Evolutionary conservation across 495 filamentous ascomycete species (phyloP).

Genomic region (Hypoxylon rickii): DNA sequence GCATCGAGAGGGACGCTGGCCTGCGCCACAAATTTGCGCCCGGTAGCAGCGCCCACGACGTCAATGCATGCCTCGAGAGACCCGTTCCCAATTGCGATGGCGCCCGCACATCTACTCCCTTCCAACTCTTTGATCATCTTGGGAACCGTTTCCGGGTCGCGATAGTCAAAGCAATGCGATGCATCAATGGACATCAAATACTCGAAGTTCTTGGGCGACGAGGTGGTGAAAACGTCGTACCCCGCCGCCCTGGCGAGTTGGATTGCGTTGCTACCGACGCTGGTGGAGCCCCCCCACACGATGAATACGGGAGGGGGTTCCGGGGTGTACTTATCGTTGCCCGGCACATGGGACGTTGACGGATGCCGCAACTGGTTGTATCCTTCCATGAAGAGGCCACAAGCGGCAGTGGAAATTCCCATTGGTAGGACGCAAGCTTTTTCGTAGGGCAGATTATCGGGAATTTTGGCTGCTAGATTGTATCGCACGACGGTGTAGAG

Average conservation of each 20-base stretch:
- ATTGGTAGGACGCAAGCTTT: constrained; percentile 52
- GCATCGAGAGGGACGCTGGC: background rate
- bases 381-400: constrained; percentile 43
- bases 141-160: constrained; percentile 31
- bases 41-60: constrained; percentile 32
- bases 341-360: constrained; percentile 34
- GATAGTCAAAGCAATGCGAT: constrained; percentile 60
- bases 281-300: constrained; percentile 41
- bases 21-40: constrained; percentile 11
- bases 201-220: constrained; percentile 56
- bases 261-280: constrained; percentile 63
- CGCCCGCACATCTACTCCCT: constrained; percentile 13
- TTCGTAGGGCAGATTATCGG: constrained; percentile 45
- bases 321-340: too few species aligned
- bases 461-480: constrained; percentile 42
- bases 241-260: constrained; percentile 63
- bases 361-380: constrained; percentile 46
- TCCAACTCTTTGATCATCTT: constrained; percentile 37
- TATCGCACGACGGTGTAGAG: constrained; percentile 30
- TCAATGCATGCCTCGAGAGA: constrained; percentile 12
- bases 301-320: background rate
- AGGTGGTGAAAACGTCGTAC: constrained; percentile 60
- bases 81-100: constrained; percentile 2
- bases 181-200: constrained; percentile 58
- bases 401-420: constrained; percentile 49